These are phyloP conservation scores for Turritis glabra DNA, from an alignment of 345 rosid species.

Conservation along the genomic window DNA sequence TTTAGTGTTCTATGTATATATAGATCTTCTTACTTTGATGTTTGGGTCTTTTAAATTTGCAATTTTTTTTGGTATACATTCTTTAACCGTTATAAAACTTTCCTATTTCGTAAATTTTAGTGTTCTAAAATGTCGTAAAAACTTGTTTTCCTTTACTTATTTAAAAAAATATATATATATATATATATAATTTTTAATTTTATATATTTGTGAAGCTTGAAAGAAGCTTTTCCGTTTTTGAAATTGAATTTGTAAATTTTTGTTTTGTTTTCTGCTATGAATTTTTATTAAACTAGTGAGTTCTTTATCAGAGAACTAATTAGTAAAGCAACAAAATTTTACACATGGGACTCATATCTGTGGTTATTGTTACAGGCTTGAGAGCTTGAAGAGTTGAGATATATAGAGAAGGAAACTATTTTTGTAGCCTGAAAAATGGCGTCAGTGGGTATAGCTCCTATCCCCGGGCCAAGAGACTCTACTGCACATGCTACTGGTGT, in stretches of 20 bases:
- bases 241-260: neutral
- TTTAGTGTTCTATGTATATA: neutral
- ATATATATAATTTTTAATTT: no score
- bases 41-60: neutral
- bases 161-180: no score
- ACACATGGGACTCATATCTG: neutral
- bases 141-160: no score
- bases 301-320: neutral
- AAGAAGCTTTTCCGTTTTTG: neutral
- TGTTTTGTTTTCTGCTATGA: neutral
- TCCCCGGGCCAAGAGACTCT: constrained; percentile 56
- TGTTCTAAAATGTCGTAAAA: no score
- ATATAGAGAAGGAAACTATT: constrained; percentile 8
- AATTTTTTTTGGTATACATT: neutral
- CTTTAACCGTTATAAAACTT: neutral
- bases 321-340: neutral
- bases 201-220: neutral
- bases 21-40: constrained; percentile 24
- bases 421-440: constrained; percentile 52
- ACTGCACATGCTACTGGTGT: constrained; percentile 51
- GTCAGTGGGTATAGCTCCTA: constrained; percentile 64
- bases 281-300: neutral
- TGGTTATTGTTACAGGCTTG: constrained; percentile 2
- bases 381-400: constrained; percentile 13
- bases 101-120: neutral